Conservation (phyloP, 2,329 filamentous ascomycete species). For the Ophiostoma quercus region DNA sequence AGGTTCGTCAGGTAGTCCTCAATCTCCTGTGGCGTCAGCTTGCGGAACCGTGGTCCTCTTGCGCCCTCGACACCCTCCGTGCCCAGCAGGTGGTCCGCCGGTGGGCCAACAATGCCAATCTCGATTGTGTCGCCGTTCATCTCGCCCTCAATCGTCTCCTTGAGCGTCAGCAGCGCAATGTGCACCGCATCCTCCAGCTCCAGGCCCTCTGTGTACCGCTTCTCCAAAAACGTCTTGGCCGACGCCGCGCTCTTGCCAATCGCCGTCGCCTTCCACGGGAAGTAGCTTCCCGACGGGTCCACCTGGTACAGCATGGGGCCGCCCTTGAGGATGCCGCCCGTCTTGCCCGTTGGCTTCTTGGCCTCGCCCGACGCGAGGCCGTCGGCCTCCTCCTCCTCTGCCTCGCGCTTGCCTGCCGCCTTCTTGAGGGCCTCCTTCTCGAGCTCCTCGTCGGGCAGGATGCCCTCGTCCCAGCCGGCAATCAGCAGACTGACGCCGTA, state of each 20-base stretch:
- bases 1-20: slow-evolving; percentile 99
- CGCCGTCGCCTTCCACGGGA: slow-evolving; percentile 98
- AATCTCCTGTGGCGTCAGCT: slow-evolving; percentile 95
- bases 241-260: slow-evolving; percentile 98
- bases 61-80: slow-evolving; percentile 84
- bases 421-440: slow-evolving; percentile 44
- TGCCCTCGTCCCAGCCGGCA: slow-evolving; percentile 95
- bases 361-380: slow-evolving; percentile 47
- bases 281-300: slow-evolving; percentile 97
- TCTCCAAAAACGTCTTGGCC: slow-evolving; percentile 98
- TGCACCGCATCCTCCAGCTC: slow-evolving; percentile 98
- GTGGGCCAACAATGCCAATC: slow-evolving; percentile 94
- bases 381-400: slow-evolving; percentile 36
- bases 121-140: slow-evolving; percentile 99
- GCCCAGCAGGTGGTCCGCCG: slow-evolving; percentile 86
- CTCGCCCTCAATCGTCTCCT: slow-evolving; percentile 98
- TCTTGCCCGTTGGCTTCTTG: slow-evolving; percentile 77
- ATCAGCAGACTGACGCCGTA: slow-evolving; percentile 95
- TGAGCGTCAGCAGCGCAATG: slow-evolving; percentile 92
- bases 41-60: slow-evolving; percentile 81
- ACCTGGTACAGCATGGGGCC: slow-evolving; percentile 98
- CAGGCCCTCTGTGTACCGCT: slow-evolving; percentile 94
- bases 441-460: slow-evolving; percentile 74
- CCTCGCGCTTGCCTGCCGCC: slow-evolving; percentile 42
- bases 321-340: slow-evolving; percentile 89